Evolutionary conservation across 2,329 filamentous ascomycete genomes (phyloP), one percentile per base, ranked within the genome.

Genomic region (Fusarium sp.): DNA sequence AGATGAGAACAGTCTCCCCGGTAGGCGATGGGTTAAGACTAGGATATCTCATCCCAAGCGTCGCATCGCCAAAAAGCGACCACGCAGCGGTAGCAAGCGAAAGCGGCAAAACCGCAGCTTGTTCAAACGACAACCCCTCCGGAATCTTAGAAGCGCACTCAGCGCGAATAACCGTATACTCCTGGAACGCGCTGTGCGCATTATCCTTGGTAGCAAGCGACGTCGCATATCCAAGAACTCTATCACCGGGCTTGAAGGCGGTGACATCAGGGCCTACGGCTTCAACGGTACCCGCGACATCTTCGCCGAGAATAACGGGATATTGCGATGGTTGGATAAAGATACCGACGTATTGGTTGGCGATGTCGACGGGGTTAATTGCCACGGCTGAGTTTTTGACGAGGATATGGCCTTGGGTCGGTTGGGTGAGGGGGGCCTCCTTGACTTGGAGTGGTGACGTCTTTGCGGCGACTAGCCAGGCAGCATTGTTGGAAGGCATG

Each of bases 211-310:
- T 78, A 42, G 77, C 80, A 20, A 76, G 70, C 8, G 80, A 80
- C 7, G 82, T 69, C 18, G 76, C 75, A 22, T 73, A 75, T 2
- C 73, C 75, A 1, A 74, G 33, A 10, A 77, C 70, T 31, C 75
- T 60, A 27, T 77, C 76, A 1, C 76, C 76, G 0, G 58, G 17
- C 44, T 74, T 73, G 56, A 76, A 77, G 17, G 41, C 41, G 18
- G 64, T 68, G 29, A 75, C 69, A 42, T 63, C 64, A 14, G 73
- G 38, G 5, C 80, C 80, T 7, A 82, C 67, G 13, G 79, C 73
- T 8, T 76, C 73, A 9, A 83, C 77, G 13, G 75, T 75, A 5
- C 82, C 81, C 1, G 82, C 76, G 42, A 77, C 78, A 68, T 78
- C 81, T 29, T 70, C 72, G 1, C 78, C 82, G 63, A 58, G 72